Evolutionary conservation across 2,329 filamentous ascomycete genomes (phyloP), one percentile per base, ranked within the genome.

Genomic region (Coniochaeta pulveracea): DNA sequence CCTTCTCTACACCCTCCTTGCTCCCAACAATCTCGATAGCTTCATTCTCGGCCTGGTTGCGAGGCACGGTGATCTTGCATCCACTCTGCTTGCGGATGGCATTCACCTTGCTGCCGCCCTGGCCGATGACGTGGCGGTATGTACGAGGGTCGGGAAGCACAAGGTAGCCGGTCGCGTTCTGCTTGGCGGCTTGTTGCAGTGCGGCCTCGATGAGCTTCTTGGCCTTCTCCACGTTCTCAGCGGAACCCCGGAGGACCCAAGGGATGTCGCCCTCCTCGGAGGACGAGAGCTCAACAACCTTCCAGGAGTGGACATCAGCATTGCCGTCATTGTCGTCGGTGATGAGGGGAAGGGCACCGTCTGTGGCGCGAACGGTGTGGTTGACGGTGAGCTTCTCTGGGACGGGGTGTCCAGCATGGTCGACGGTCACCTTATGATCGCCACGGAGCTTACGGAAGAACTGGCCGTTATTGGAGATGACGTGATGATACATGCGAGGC

Each of bases 31-130:
- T 82, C 63, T 94, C 85, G 52, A 98, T 95, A 4, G 89, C 85
- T 57, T 95, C 88, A 31, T 72, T 69, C 42, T 62, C 64, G 28
- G 63, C 64, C 56, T 93, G 82, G 49, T 85, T 80, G 44, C 84
- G 78, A 15, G 91, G 91, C 25, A 98, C 89, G 43, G 88, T 86
- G 53, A 98, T 93, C 61, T 82, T 86, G 60, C 88, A 95, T 35
- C 83, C 84, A 33, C 86, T 95, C 64, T 91, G 77, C 63, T 85
- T 85, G 46, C 91, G 78, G 53, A 98, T 95, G 26, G 76, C 65
- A 60, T 95, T 95, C 55, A 98, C 93, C 58, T 89, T 89, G 56
- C 76, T 82, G 38, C 91, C 91, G 38, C 81, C 83, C 43, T 80
- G 78, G 4, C 91, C 91, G 45, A 98, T 86, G 31, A 98, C 84